Conservation (phyloP, 2,329 filamentous ascomycete species). For the Mollisiaceae sp. region DNA sequence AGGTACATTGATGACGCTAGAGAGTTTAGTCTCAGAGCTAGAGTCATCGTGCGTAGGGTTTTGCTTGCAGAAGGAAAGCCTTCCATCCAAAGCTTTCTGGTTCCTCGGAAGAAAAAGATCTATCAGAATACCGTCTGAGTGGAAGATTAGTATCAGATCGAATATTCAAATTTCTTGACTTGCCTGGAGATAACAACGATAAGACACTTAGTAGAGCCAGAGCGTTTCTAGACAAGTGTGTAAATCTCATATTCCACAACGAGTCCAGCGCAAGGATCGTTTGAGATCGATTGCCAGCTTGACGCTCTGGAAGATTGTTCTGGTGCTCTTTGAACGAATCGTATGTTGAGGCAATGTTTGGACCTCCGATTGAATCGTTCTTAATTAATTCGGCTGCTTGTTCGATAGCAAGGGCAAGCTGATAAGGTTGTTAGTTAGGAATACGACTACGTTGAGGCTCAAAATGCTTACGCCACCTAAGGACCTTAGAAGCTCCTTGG, state of each 20-base stretch:
- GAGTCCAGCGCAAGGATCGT: slow-evolving; percentile 25
- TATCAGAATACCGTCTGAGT: slow-evolving; percentile 29
- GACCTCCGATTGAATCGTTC: slow-evolving; percentile 20
- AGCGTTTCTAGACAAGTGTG: slow-evolving; percentile 19
- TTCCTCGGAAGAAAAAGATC: slow-evolving; percentile 33
- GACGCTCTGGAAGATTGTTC: slow-evolving; percentile 23
- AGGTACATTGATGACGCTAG: slow-evolving; percentile 22
- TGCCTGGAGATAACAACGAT: slow-evolving; percentile 30
- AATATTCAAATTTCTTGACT: not conserved
- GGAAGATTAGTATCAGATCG: not conserved
- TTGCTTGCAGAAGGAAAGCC: slow-evolving; percentile 32
- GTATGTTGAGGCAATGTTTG: slow-evolving; percentile 21
- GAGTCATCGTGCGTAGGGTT: slow-evolving; percentile 21
- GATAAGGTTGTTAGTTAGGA: not conserved
- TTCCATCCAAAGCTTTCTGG: slow-evolving; percentile 29
- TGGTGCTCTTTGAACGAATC: slow-evolving; percentile 26
- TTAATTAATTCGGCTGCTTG: slow-evolving; percentile 28
- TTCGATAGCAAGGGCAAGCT: slow-evolving; percentile 28
- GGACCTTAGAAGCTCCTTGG: slow-evolving; percentile 22
- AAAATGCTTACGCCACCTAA: slow-evolving; percentile 20
- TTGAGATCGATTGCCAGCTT: slow-evolving; percentile 16
- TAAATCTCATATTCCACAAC: slow-evolving; percentile 32
- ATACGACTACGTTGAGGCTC: not conserved
- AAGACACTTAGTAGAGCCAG: slow-evolving; percentile 28
- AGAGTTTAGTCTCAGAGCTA: slow-evolving; percentile 18